phyloP scores from a whole-genome alignment of 495 filamentous ascomycete species.

The Oidiodendron maius region DNA sequence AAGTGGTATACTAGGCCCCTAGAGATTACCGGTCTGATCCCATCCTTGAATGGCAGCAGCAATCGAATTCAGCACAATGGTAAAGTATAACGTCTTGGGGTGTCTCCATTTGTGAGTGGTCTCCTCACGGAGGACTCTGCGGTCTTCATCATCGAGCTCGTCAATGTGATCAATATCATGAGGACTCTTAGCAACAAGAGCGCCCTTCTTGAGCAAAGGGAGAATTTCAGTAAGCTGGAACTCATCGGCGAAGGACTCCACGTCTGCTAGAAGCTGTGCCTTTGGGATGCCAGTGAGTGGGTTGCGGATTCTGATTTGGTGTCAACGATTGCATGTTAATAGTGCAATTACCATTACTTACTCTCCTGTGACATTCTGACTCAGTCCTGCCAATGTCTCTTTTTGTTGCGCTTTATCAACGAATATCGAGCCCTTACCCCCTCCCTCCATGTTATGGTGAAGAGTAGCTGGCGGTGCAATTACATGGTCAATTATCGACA shows the following conservation, averaged over 20 bases:
- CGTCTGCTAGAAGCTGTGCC: constrained; percentile 43
- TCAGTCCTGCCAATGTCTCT: neutral
- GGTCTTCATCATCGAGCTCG: constrained; percentile 48
- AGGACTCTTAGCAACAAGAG: constrained; percentile 57
- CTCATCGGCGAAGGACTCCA: constrained; percentile 45
- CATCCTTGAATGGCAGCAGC: constrained; percentile 69
- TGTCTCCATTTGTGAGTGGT: constrained; percentile 58
- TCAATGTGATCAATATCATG: constrained; percentile 40
- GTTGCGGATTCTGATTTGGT: constrained; percentile 30
- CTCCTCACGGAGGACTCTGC: constrained; percentile 46
- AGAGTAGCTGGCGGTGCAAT: no score
- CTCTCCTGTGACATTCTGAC: neutral
- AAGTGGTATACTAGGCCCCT: neutral
- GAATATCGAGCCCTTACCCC: neutral
- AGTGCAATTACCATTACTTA: no score
- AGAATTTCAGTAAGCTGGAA: constrained; percentile 35
- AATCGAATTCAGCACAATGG: constrained; percentile 63
- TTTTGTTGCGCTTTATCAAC: neutral
- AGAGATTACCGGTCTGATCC: constrained; percentile 31
- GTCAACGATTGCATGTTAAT: no score
- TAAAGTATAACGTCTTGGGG: constrained; percentile 47
- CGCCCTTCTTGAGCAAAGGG: constrained; percentile 47
- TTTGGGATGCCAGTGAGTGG: constrained; percentile 48
- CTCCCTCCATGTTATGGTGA: no score
- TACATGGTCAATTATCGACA: no score